Conservation (phyloP, 352 stramenopile genomes). For the Phytophthora constricta region DNA sequence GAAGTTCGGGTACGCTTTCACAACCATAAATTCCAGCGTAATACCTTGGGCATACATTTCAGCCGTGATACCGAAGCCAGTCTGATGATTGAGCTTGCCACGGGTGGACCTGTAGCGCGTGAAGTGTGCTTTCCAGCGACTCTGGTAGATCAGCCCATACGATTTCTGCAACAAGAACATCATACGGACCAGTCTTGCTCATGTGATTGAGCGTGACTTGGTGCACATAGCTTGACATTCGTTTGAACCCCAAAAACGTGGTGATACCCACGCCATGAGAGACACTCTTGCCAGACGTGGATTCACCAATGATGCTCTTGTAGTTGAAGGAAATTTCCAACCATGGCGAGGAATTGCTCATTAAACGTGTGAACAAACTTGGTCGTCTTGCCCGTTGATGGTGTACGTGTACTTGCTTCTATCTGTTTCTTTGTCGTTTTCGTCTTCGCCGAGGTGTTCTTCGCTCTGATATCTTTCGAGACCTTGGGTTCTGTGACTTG, state of each 20-base stretch:
- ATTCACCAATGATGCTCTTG: not conserved
- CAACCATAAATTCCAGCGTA: not conserved
- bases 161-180: not conserved
- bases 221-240: conserved; percentile 6
- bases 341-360: not conserved
- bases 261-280: conserved; percentile 3
- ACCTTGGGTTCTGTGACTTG: too few relatives aligned
- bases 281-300: not conserved
- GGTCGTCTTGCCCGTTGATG: not conserved
- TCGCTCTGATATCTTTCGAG: too few relatives aligned
- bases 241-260: conserved; percentile 3
- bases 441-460: too few relatives aligned
- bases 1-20: not conserved
- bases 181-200: not conserved
- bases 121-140: conserved; percentile 10
- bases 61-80: conserved; percentile 1
- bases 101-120: not conserved
- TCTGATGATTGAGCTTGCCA: not conserved
- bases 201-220: not conserved
- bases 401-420: not conserved
- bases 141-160: not conserved
- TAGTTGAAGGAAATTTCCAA: conserved; percentile 5
- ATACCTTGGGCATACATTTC: not conserved
- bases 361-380: not conserved
- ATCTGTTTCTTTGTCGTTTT: not conserved